A percentile compares a stretch with the other conserved stretches of the same genome.
These are phyloP conservation scores for Eutypa lata DNA, from an alignment of 2,329 filamentous ascomycete species.

Conservation along the genomic window DNA sequence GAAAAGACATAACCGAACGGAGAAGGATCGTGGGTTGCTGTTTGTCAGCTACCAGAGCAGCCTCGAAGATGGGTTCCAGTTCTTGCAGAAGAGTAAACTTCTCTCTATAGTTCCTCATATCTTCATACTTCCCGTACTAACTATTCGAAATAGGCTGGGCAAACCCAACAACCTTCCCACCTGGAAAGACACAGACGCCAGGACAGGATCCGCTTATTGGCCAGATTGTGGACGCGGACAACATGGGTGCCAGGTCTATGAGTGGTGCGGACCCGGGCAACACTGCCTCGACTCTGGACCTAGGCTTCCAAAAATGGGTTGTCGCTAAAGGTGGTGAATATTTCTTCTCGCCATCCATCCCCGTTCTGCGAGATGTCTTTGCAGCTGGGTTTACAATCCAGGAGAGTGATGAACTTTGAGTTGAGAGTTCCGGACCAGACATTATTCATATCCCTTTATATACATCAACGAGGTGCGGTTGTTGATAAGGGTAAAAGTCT, in stretches of 20 bases:
- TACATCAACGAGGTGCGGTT: no score
- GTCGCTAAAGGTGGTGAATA: slow-evolving; percentile 41
- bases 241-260: slow-evolving; percentile 20
- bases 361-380: slow-evolving; percentile 14
- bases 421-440: not conserved
- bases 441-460: no score
- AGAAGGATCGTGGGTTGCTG: slow-evolving; percentile 39
- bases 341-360: slow-evolving; percentile 42
- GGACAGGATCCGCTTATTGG: slow-evolving; percentile 37
- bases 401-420: not conserved
- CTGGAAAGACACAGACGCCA: slow-evolving; percentile 13
- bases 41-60: slow-evolving; percentile 44
- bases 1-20: slow-evolving; percentile 13
- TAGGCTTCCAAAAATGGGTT: slow-evolving; percentile 35
- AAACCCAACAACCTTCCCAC: not conserved
- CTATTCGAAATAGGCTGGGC: not conserved
- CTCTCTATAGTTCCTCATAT: not conserved
- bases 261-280: slow-evolving; percentile 21
- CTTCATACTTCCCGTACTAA: slow-evolving; percentile 11
- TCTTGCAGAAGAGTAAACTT: slow-evolving; percentile 31
- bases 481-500: no score
- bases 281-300: slow-evolving; percentile 8
- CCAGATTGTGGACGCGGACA: slow-evolving; percentile 18
- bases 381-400: not conserved
- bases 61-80: slow-evolving; percentile 37